A percentile compares a stretch with the other conserved stretches of the same genome.
These are phyloP conservation scores for Pseudocercospora ulei DNA, from an alignment of 2,329 filamentous ascomycete species.

Conservation along the genomic window DNA sequence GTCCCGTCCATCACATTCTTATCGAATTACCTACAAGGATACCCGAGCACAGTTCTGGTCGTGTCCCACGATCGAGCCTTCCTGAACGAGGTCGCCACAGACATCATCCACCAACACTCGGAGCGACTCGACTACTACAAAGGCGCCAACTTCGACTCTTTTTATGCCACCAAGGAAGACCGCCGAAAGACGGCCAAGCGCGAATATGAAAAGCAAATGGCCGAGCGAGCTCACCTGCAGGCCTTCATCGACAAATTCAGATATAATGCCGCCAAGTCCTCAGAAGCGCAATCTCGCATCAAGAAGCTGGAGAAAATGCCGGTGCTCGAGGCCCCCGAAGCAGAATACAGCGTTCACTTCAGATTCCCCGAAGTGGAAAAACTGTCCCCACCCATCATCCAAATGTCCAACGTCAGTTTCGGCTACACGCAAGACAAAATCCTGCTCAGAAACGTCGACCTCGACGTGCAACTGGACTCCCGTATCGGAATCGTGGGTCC, in stretches of 20 bases:
- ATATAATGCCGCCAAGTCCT: slow-evolving; percentile 97
- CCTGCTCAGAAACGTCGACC: slow-evolving; percentile 74
- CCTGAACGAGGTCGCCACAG: slow-evolving; percentile 96
- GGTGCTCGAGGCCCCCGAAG: slow-evolving; percentile 76
- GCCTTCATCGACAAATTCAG: slow-evolving; percentile 99
- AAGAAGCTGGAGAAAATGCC: slow-evolving; percentile 99
- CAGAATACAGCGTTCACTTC: slow-evolving; percentile 93
- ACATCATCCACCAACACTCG: slow-evolving; percentile 97
- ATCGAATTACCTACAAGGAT: slow-evolving; percentile 84
- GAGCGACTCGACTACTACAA: slow-evolving; percentile 98
- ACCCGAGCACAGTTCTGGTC: slow-evolving; percentile 89
- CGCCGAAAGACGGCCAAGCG: slow-evolving; percentile 91
- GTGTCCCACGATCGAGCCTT: slow-evolving; percentile 99
- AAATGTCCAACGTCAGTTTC: slow-evolving; percentile 88
- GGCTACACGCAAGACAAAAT: slow-evolving; percentile 73
- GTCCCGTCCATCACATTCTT: slow-evolving; percentile 99
- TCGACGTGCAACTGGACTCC: slow-evolving; percentile 95
- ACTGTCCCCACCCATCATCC: slow-evolving; percentile 90
- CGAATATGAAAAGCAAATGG: slow-evolving; percentile 99
- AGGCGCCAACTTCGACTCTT: slow-evolving; percentile 87
- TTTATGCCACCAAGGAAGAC: slow-evolving; percentile 96
- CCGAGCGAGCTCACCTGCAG: slow-evolving; percentile 81
- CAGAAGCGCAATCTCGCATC: slow-evolving; percentile 94
- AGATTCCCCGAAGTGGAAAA: slow-evolving; percentile 97
- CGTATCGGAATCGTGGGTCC: slow-evolving; percentile 98